phyloP scores from a whole-genome alignment of 345 rosid genomes.

The Nephelium lappaceum region DNA sequence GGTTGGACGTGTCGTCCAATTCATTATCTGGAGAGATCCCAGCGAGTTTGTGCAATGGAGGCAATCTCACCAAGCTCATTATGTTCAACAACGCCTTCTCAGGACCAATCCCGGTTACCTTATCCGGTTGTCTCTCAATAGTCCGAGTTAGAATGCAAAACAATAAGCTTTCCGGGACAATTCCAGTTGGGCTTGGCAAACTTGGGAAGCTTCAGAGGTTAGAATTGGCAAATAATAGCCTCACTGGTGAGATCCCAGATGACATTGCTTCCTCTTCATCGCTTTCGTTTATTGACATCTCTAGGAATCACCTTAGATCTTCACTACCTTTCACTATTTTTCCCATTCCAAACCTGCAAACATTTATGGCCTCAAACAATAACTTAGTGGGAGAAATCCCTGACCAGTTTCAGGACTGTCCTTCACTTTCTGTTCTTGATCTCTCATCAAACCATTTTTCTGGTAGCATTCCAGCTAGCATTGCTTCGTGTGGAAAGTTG shows the following conservation, averaged over 20 bases:
- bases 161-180: constrained; percentile 66
- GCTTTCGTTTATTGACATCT: constrained; percentile 85
- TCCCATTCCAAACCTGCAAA: constrained; percentile 73
- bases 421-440: constrained; percentile 79
- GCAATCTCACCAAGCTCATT: constrained; percentile 87
- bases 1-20: constrained; percentile 88
- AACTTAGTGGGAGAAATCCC: constrained; percentile 78
- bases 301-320: constrained; percentile 61
- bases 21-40: constrained; percentile 80
- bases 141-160: constrained; percentile 89
- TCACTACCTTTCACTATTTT: constrained; percentile 79
- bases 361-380: constrained; percentile 64
- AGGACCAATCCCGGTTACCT: constrained; percentile 66
- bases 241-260: constrained; percentile 73
- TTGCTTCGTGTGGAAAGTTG: constrained; percentile 80
- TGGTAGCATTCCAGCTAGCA: constrained; percentile 79
- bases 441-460: constrained; percentile 73
- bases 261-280: constrained; percentile 71
- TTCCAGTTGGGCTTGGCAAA: constrained; percentile 84
- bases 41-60: constrained; percentile 58
- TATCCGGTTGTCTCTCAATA: constrained; percentile 63
- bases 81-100: constrained; percentile 83
- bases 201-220: constrained; percentile 79
- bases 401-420: constrained; percentile 88
- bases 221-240: constrained; percentile 75